These are phyloP conservation scores for Elaeagnus macrophylla DNA, from an alignment of 306 rosid genomes.

Conservation along the genomic window DNA sequence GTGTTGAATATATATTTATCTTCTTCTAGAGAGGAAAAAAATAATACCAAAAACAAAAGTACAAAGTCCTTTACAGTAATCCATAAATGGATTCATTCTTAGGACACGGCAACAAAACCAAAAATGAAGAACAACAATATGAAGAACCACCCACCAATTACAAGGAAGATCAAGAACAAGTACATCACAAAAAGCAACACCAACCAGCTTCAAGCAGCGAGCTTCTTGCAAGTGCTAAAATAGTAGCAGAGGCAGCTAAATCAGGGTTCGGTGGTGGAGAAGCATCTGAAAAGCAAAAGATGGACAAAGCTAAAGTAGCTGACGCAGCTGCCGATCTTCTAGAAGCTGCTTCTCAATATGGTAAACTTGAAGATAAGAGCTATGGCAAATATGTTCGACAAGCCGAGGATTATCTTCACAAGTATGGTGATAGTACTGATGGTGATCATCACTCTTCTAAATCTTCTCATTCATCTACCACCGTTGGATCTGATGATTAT, in stretches of 20 bases:
- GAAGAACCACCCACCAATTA: too few relatives aligned
- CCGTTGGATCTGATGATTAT: neutral
- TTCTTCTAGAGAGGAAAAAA: too few relatives aligned
- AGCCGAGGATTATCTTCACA: slow-evolving; percentile 34
- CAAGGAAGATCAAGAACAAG: too few relatives aligned
- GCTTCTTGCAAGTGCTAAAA: neutral
- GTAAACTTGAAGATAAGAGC: slow-evolving; percentile 29
- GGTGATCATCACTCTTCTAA: too few relatives aligned
- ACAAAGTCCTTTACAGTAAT: too few relatives aligned
- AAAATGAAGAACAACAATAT: too few relatives aligned
- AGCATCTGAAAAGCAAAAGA: slow-evolving; percentile 11
- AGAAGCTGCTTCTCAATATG: slow-evolving; percentile 27
- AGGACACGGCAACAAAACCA: too few relatives aligned
- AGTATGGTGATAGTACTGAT: neutral
- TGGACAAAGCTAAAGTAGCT: slow-evolving; percentile 32
- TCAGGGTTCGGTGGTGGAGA: neutral
- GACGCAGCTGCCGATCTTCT: slow-evolving; percentile 40
- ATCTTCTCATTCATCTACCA: neutral
- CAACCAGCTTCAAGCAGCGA: neutral
- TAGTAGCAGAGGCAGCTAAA: neutral
- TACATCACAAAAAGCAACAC: neutral
- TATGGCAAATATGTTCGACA: slow-evolving; percentile 25
- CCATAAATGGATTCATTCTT: too few relatives aligned
- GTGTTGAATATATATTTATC: too few relatives aligned
- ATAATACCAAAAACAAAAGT: too few relatives aligned